Conservation (phyloP, 2,329 filamentous ascomycete genomes). For the Ophiostoma australiae region DNA sequence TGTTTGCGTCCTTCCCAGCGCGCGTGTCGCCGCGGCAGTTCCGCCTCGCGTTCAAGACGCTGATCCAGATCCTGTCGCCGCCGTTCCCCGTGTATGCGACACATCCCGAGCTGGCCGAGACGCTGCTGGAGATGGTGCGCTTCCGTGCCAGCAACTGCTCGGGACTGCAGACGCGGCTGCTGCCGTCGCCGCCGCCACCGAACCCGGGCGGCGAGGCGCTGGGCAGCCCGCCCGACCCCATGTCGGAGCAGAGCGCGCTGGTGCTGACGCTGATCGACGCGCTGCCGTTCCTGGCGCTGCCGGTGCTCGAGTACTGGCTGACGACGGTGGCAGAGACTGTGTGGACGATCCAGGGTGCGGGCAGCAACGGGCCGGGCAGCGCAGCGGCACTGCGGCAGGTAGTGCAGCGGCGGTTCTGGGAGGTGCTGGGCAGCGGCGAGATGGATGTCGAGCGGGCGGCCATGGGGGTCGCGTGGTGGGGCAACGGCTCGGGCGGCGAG, state of each 20-base stretch:
- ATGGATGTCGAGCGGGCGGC: constrained; percentile 82
- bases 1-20: constrained; percentile 73
- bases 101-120: constrained; percentile 74
- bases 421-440: constrained; percentile 72
- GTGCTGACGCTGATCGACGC: constrained; percentile 74
- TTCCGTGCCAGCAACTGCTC: constrained; percentile 49
- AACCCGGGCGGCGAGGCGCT: constrained; percentile 31
- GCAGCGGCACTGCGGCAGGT: constrained; percentile 51
- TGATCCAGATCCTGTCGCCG: constrained; percentile 75
- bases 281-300: constrained; percentile 65
- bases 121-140: constrained; percentile 70
- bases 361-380: constrained; percentile 38
- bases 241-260: constrained; percentile 77
- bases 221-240: constrained; percentile 29
- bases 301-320: constrained; percentile 75
- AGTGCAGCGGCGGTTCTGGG: constrained; percentile 70
- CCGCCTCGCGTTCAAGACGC: constrained; percentile 77
- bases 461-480: constrained; percentile 83
- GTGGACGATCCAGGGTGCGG: constrained; percentile 47
- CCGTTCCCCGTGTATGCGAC: constrained; percentile 68
- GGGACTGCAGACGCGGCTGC: neutral
- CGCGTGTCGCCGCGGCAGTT: constrained; percentile 82
- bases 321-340: constrained; percentile 64
- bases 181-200: constrained; percentile 43
- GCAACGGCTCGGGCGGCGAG: constrained; percentile 51